phyloP scores from a whole-genome alignment of 2,329 filamentous ascomycete genomes.

The Beauveria brongniartii region DNA sequence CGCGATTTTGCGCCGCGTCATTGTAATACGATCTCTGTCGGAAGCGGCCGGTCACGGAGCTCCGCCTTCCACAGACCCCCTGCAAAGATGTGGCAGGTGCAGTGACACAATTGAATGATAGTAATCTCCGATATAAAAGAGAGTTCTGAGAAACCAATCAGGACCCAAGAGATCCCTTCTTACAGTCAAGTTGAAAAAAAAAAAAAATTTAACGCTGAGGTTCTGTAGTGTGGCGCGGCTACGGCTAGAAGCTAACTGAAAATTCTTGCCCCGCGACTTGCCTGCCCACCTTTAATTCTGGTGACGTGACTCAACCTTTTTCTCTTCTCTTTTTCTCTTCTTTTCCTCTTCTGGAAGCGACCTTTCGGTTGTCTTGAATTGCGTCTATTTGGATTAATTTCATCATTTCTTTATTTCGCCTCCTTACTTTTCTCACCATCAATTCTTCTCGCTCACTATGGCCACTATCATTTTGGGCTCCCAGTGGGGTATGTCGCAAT shows the following conservation, averaged over 20 bases:
- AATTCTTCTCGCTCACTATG: conserved; percentile 13
- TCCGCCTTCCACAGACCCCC: neutral
- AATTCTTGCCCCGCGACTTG: neutral
- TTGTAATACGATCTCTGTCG: neutral
- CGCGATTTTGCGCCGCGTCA: neutral
- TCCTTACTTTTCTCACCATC: neutral
- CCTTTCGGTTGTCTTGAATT: neutral
- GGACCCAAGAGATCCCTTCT: too few relatives aligned
- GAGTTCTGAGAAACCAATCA: too few relatives aligned
- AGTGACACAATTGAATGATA: neutral
- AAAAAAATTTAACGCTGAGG: neutral
- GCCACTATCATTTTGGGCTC: conserved; percentile 27
- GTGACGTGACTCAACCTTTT: neutral
- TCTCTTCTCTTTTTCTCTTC: conserved; percentile 7
- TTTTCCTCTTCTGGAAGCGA: conserved; percentile 9
- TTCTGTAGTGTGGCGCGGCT: neutral
- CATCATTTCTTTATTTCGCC: neutral
- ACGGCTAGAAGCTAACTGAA: neutral
- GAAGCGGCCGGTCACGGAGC: neutral
- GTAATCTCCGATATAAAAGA: too few relatives aligned
- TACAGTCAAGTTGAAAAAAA: too few relatives aligned
- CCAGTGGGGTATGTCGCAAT: conserved; percentile 28
- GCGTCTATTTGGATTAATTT: neutral
- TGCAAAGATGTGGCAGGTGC: neutral
- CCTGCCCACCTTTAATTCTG: neutral